A percentile compares a stretch with the other conserved stretches of the same genome.
phyloP scores from a whole-genome alignment of 768 basidiomycete genomes.

The Serendipita sp. region DNA sequence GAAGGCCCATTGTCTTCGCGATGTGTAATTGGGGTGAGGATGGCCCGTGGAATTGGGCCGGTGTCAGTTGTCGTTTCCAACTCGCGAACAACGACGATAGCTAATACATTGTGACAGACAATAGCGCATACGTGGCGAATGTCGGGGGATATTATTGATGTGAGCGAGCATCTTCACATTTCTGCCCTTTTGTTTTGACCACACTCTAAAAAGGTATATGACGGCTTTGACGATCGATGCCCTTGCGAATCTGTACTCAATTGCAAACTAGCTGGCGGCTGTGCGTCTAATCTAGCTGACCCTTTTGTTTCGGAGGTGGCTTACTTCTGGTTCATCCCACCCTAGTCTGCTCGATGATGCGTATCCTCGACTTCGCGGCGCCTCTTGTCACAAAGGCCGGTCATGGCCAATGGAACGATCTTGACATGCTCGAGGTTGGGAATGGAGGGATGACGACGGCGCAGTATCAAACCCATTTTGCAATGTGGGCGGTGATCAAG shows the following conservation, averaged over 20 bases:
- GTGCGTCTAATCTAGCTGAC: slow-evolving; percentile 15
- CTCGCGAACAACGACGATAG: neutral
- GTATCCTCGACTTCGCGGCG: slow-evolving; percentile 37
- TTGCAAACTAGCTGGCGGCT: slow-evolving; percentile 25
- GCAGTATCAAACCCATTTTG: slow-evolving; percentile 34
- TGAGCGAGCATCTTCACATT: slow-evolving; percentile 17
- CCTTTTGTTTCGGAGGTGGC: neutral
- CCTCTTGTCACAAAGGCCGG: slow-evolving; percentile 35
- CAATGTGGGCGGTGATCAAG: slow-evolving; percentile 40
- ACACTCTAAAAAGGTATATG: slow-evolving; percentile 17
- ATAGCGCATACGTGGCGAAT: slow-evolving; percentile 32
- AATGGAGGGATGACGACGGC: slow-evolving; percentile 28
- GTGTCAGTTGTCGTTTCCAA: slow-evolving; percentile 6
- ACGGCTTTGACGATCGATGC: slow-evolving; percentile 24
- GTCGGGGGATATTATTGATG: slow-evolving; percentile 36
- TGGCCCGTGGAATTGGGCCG: slow-evolving; percentile 30
- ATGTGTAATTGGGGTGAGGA: slow-evolving; percentile 36
- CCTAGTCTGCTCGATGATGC: slow-evolving; percentile 28
- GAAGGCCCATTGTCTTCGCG: slow-evolving; percentile 34
- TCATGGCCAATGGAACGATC: slow-evolving; percentile 33
- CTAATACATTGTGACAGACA: slow-evolving; percentile 20
- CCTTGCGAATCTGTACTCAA: slow-evolving; percentile 23
- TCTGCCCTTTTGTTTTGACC: slow-evolving; percentile 13
- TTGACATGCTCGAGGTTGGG: slow-evolving; percentile 38
- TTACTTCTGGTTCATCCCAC: neutral